phyloP scores from a whole-genome alignment of 345 rosid species.

The Euphorbia peplus region DNA sequence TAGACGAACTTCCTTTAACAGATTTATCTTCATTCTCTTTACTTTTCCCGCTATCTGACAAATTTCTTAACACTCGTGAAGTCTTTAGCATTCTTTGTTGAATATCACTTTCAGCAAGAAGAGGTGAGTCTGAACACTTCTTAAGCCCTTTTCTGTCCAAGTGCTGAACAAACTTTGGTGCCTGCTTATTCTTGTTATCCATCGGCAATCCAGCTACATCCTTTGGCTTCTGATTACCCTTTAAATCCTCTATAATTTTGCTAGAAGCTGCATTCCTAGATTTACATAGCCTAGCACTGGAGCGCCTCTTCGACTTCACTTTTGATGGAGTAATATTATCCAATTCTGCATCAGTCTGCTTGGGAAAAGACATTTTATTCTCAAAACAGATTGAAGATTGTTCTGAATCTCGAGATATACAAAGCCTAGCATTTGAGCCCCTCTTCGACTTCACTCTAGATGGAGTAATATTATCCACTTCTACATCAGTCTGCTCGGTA shows the following conservation, averaged over 20 bases:
- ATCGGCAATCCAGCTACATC: slow-evolving; percentile 8
- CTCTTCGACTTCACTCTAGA: background rate
- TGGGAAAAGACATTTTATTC: background rate
- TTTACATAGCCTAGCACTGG: background rate
- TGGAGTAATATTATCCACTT: slow-evolving; percentile 7
- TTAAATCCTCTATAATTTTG: background rate
- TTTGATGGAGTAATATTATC: slow-evolving; percentile 6
- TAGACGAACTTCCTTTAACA: slow-evolving; percentile 13
- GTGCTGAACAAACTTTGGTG: background rate
- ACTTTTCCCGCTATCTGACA: background rate
- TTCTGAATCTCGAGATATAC: background rate
- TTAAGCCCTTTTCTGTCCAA: slow-evolving; percentile 10
- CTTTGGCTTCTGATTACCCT: slow-evolving; percentile 1
- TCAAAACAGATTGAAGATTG: background rate
- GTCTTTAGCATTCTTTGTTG: slow-evolving; percentile 8
- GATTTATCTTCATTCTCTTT: slow-evolving; percentile 8
- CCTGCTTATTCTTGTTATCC: slow-evolving; percentile 13
- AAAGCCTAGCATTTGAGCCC: background rate
- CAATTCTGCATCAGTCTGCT: slow-evolving; percentile 5
- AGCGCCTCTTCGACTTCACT: background rate
- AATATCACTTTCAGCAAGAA: background rate
- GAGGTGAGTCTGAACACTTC: slow-evolving; percentile 7
- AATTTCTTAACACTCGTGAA: slow-evolving; percentile 11
- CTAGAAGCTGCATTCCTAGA: slow-evolving; percentile 6
- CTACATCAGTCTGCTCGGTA: background rate